Conservation (phyloP, 352 stramenopile species). For the Phytophthora macrochlamydospora region DNA sequence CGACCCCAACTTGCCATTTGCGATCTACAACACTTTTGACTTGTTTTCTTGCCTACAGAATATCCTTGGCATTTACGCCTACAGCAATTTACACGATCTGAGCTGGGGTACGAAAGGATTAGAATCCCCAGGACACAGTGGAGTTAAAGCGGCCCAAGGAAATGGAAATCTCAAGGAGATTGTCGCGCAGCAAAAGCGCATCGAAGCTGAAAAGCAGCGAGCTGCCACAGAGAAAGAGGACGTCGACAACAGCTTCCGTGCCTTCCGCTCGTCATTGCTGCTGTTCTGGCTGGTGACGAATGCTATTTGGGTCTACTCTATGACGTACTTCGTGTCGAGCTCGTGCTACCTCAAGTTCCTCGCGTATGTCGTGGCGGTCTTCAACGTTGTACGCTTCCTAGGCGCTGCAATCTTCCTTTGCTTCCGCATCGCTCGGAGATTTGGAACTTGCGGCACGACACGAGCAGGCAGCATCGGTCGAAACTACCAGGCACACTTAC, state of each 20-base stretch:
- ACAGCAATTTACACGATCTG: conserved; percentile 82
- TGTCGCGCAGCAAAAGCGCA: conserved; percentile 52
- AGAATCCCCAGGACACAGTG: conserved; percentile 11
- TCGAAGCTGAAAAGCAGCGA: conserved; percentile 44
- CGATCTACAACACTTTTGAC: too few relatives aligned
- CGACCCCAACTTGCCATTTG: not conserved
- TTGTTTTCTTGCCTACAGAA: conserved; percentile 45
- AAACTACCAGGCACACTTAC: conserved; percentile 24
- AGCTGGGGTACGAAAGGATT: conserved; percentile 80
- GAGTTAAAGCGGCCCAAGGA: conserved; percentile 1
- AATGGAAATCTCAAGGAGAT: conserved; percentile 48
- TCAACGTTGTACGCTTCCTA: conserved; percentile 53
- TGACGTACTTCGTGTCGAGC: conserved; percentile 48
- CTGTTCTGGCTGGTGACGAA: conserved; percentile 62
- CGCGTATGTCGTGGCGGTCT: conserved; percentile 49
- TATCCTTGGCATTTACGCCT: conserved; percentile 85
- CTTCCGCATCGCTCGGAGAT: conserved; percentile 41
- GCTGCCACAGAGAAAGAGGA: conserved; percentile 46
- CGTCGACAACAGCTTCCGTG: conserved; percentile 55
- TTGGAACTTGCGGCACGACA: conserved; percentile 9
- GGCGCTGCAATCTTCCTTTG: conserved; percentile 41
- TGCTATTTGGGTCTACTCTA: conserved; percentile 47
- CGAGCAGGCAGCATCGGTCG: not conserved
- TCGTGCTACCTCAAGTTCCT: conserved; percentile 55
- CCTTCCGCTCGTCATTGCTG: conserved; percentile 52